Base-by-base conservation (phyloP, 345 rosid genomes). In the Moricandia moricandioides region DNA sequence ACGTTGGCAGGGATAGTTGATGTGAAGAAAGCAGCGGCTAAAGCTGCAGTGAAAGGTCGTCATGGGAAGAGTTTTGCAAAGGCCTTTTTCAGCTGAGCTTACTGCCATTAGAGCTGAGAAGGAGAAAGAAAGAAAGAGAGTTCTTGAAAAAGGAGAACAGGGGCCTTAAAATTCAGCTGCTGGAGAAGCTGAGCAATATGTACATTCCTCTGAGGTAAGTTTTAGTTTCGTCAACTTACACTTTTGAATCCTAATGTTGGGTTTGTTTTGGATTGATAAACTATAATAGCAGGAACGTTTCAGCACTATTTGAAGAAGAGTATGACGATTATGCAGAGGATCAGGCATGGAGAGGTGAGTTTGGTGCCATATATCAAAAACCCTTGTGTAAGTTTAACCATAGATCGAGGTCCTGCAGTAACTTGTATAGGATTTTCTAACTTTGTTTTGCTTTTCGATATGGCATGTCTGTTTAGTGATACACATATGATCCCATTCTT, bases 101-200 rank as follows among this genome's bases (percentile, higher is more conserved):
- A 89, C 91, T 21, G 83, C 88, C 29, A 66, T 88, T 37, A 80
- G 97, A 82, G 87, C 89, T 71, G 91, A 90, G 79, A 88, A 88
- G 81, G 98, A 88, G 67, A 88, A 82, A 81, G 98, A 93, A 76
- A 91, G 85, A 93, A 76, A 91, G 85, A 65, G 88, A 91, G 63
- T 45, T 77, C 27, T 67, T 91, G 82, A 88, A 83, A 68, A 91
- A 85, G 78, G 98, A 91, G 81, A 93, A 93, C 84, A 80, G 73
- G 84, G 80, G 69, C 24, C 88, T 93, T 49, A 89, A 73, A 76
- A 80, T 75, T 80, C 98, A 93, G 86, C 86, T 91, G 6, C 78
- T 86, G 18, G 98, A 93, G 98, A 93, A 81, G 98, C 96, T 47
- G 97, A 21, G 24, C 24, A 21, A 21, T 21, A 21, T 21, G 24